These are phyloP conservation scores for Ophiostoma sp. DNA, from an alignment of 2,329 filamentous ascomycete genomes.

Conservation along the genomic window DNA sequence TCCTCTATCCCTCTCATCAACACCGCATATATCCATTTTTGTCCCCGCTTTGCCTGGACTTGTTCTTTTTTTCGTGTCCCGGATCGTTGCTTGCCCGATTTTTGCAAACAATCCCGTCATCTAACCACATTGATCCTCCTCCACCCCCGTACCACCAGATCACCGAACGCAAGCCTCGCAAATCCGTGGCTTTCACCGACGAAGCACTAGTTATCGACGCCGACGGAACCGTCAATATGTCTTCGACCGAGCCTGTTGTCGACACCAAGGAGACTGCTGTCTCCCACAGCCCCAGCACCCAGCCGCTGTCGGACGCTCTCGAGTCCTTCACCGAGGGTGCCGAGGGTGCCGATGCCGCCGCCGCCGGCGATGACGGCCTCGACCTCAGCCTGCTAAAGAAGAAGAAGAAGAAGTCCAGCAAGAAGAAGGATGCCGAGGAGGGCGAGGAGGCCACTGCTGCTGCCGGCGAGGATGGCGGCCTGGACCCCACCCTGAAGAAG, in stretches of 20 bases:
- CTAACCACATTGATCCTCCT: neutral
- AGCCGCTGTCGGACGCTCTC: constrained; percentile 48
- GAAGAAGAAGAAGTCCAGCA: constrained; percentile 51
- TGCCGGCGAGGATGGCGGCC: constrained; percentile 53
- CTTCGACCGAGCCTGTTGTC: constrained; percentile 59
- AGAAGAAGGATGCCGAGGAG: constrained; percentile 49
- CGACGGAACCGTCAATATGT: constrained; percentile 76
- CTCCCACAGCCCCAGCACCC: constrained; percentile 63
- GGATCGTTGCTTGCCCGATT: constrained; percentile 18
- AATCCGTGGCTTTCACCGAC: constrained; percentile 91
- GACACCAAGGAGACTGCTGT: constrained; percentile 76
- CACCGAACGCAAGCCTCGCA: constrained; percentile 37
- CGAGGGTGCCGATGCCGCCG: constrained; percentile 32
- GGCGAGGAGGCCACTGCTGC: constrained; percentile 47
- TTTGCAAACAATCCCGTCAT: constrained; percentile 19
- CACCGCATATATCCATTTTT: constrained; percentile 17
- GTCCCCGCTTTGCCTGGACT: constrained; percentile 20
- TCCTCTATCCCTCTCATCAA: constrained; percentile 10
- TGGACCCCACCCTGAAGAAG: constrained; percentile 56
- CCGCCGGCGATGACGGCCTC: constrained; percentile 54
- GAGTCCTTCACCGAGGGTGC: constrained; percentile 50
- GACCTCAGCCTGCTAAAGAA: constrained; percentile 58
- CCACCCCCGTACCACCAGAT: constrained; percentile 15
- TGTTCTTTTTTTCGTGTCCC: constrained; percentile 3
- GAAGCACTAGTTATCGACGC: constrained; percentile 81